A percentile compares a stretch with the other conserved stretches of the same genome.
Evolutionary conservation across 768 basidiomycete species (phyloP).

Genomic region (Suillus alpinus): DNA sequence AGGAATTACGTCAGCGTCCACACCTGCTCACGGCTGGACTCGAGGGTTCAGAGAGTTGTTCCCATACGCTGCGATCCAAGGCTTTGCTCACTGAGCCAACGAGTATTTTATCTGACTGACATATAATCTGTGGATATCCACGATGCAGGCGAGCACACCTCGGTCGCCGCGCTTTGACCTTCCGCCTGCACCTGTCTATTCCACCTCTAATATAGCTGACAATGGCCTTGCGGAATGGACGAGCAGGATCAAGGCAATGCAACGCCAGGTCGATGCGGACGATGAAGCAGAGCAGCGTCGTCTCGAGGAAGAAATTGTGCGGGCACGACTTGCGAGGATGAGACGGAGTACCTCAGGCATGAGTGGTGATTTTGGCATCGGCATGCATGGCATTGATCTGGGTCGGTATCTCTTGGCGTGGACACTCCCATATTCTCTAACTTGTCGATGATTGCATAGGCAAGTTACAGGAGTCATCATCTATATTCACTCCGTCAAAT

Average conservation of each 20-base stretch:
- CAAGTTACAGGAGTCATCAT: constrained; percentile 18
- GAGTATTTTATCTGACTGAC: not conserved
- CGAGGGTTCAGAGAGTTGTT: not conserved
- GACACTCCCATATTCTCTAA: not conserved
- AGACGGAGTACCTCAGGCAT: constrained; percentile 35
- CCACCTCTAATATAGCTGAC: constrained; percentile 39
- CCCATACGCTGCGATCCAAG: not conserved
- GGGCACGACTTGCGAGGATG: constrained; percentile 44
- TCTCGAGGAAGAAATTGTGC: constrained; percentile 54
- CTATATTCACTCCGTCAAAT: constrained; percentile 2
- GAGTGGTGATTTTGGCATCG: constrained; percentile 37
- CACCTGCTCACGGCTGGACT: not conserved
- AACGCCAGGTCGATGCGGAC: constrained; percentile 77
- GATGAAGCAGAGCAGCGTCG: constrained; percentile 75
- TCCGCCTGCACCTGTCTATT: constrained; percentile 29
- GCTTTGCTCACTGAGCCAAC: not conserved
- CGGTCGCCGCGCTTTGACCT: constrained; percentile 35
- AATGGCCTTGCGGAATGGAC: constrained; percentile 79
- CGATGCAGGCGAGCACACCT: constrained; percentile 22
- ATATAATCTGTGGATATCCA: constrained; percentile 19
- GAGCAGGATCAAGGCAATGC: constrained; percentile 73
- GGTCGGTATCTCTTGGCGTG: constrained; percentile 23
- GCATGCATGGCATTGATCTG: constrained; percentile 33
- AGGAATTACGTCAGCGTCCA: not conserved
- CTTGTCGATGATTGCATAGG: constrained; percentile 14